Evolutionary conservation across 2,329 filamentous ascomycete species (phyloP), one percentile per base, ranked within the genome.

Genomic region (Clathrospora elynae): DNA sequence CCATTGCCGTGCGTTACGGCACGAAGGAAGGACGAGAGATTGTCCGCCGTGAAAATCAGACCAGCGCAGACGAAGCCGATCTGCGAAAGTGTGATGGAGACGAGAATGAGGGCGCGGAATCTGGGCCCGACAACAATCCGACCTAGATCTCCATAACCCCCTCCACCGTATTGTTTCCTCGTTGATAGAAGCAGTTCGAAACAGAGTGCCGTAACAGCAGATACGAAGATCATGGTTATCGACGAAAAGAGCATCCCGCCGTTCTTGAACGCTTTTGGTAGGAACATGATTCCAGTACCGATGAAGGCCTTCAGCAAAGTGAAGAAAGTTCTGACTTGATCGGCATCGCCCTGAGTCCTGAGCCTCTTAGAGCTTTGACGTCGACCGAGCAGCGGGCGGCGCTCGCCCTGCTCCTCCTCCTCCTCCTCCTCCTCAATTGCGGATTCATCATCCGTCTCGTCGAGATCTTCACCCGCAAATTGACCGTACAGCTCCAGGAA

Each of bases 271-370:
- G 87, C 87, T 62, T 88, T 90, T 32, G 87, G 87, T 30, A 90
- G 67, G 61, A 90, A 90, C 83, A 90, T 88, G 66, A 90, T 90
- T 48, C 87, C 87, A 0, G 87, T 90, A 33, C 87, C 87, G 38
- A 90, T 80, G 58, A 90, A 90, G 1, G 87, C 86, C 67, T 90
- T 90, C 36, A 90, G 73, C 7, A 90, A 74, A 0, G 86, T 90
- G 66, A 90, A 89, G 70, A 90, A 90, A 0, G 87, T 85, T 71
- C 88, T 87, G 25, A 79, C 71, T n/a, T 80, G 85, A 37, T 80
- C 79, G 2, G 87, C 85, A 57, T 87, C 83, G 13, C 84, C 85
- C 23, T 79, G 73, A 13, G 59, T 44, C 47, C 67, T 74, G 14
- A 77, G 71, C 48, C 66, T 69, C 48, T 56, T 66, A 1, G 81